These are phyloP conservation scores for Collybia nuda DNA, from an alignment of 768 basidiomycete species.

Conservation along the genomic window DNA sequence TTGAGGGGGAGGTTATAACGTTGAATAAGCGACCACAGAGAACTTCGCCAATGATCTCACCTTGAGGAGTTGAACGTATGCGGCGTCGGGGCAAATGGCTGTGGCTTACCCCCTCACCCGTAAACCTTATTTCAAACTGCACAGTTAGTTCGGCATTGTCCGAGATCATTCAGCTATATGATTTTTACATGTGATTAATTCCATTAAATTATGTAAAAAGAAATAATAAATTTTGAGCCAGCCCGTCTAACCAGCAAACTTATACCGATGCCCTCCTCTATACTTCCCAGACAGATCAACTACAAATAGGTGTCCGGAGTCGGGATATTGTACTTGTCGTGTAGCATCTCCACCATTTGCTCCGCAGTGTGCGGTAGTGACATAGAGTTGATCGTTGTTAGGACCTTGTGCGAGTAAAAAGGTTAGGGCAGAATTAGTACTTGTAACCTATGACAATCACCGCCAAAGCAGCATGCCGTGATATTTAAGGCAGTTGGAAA, in stretches of 20 bases:
- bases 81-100: slow-evolving; percentile 37
- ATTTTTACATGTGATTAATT: too few relatives aligned
- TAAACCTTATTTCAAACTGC: slow-evolving; percentile 47
- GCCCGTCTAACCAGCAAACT: slow-evolving; percentile 28
- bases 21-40: slow-evolving; percentile 11
- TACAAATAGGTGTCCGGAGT: slow-evolving; percentile 55
- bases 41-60: slow-evolving; percentile 31
- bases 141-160: slow-evolving; percentile 41
- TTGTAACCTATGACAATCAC: slow-evolving; percentile 27
- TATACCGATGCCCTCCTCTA: slow-evolving; percentile 33
- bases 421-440: neutral
- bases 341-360: slow-evolving; percentile 54
- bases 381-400: slow-evolving; percentile 61
- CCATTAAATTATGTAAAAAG: slow-evolving; percentile 2
- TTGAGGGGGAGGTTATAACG: slow-evolving; percentile 10
- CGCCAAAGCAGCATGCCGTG: slow-evolving; percentile 72
- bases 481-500: slow-evolving; percentile 66
- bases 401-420: slow-evolving; percentile 36
- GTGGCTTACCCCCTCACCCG: slow-evolving; percentile 39
- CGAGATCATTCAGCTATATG: slow-evolving; percentile 20
- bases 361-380: slow-evolving; percentile 62
- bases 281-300: slow-evolving; percentile 47
- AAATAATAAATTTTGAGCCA: neutral
- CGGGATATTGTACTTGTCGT: slow-evolving; percentile 48
- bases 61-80: slow-evolving; percentile 51